Percentiles rank a stretch among this genome's conserved stretches.
Evolutionary conservation across 345 rosid species (phyloP).

Genomic region (Pseudoturritis turrita): DNA sequence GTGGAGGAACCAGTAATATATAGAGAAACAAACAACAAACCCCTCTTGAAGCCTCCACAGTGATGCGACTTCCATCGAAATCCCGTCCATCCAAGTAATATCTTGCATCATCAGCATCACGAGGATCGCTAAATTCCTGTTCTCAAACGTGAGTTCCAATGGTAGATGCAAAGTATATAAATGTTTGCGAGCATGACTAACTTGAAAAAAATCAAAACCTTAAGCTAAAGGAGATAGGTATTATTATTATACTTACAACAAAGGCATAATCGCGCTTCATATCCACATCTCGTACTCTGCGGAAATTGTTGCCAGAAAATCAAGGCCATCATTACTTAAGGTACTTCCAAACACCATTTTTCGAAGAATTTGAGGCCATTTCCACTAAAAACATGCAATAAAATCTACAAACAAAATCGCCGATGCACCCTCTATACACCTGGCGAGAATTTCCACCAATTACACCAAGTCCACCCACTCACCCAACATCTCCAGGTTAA

Average conservation of each 20-base stretch:
- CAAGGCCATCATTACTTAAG: constrained; percentile 97
- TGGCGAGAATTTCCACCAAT: constrained; percentile 36
- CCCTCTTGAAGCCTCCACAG: constrained; percentile 91
- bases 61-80: constrained; percentile 81
- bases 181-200: not conserved
- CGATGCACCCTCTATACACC: constrained; percentile 32
- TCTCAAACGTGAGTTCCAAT: constrained; percentile 2
- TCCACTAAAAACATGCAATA: constrained; percentile 68
- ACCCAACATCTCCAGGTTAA: constrained; percentile 93
- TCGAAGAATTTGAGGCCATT: constrained; percentile 66
- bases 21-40: constrained; percentile 28
- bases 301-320: constrained; percentile 95
- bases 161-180: constrained; percentile 20
- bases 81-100: constrained; percentile 74
- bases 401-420: constrained; percentile 40
- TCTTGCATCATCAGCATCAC: constrained; percentile 97
- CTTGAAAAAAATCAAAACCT: not conserved
- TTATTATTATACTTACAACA: constrained; percentile 55
- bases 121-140: constrained; percentile 94
- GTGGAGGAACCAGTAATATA: not conserved
- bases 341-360: constrained; percentile 85
- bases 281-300: constrained; percentile 99
- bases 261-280: constrained; percentile 99
- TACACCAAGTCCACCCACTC: constrained; percentile 91
- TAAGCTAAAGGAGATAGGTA: not conserved